These are phyloP conservation scores for Xylaria sp. DNA, from an alignment of 2,329 filamentous ascomycete genomes.

Conservation along the genomic window DNA sequence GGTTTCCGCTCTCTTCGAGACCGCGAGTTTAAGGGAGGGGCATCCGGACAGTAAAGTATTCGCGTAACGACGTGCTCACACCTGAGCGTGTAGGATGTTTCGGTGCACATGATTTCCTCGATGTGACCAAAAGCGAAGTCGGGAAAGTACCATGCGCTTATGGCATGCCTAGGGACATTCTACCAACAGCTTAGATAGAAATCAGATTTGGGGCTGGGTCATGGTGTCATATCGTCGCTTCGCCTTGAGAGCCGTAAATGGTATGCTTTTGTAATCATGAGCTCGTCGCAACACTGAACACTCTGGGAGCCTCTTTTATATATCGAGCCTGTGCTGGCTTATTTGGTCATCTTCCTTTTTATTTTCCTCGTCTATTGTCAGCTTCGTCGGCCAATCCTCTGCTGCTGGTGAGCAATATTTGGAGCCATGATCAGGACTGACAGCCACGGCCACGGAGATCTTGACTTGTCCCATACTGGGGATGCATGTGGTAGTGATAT, in stretches of 20 bases:
- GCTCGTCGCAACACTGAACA: neutral
- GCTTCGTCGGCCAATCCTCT: slow-evolving; percentile 4
- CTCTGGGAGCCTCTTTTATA: slow-evolving; percentile 5
- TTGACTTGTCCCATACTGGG: slow-evolving; percentile 4
- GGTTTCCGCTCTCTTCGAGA: slow-evolving; percentile 42
- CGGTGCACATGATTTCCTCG: slow-evolving; percentile 52
- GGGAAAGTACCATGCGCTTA: neutral
- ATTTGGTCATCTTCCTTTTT: neutral
- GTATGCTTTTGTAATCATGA: neutral
- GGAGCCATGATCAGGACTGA: slow-evolving; percentile 12
- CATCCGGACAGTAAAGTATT: slow-evolving; percentile 52
- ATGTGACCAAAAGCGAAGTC: neutral
- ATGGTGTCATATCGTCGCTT: neutral
- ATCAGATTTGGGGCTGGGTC: neutral
- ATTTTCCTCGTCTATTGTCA: neutral
- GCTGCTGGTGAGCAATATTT: slow-evolving; percentile 7
- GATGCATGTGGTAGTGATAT: slow-evolving; percentile 6
- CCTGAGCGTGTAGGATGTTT: slow-evolving; percentile 55
- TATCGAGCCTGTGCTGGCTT: neutral
- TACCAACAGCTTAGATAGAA: neutral
- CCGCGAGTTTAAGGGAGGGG: slow-evolving; percentile 38
- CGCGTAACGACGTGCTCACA: slow-evolving; percentile 57
- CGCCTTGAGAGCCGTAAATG: neutral
- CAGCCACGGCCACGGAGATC: slow-evolving; percentile 23
- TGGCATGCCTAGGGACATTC: neutral